Conservation (phyloP, 2,329 filamentous ascomycete genomes). For the Xylariaceae sp. region DNA sequence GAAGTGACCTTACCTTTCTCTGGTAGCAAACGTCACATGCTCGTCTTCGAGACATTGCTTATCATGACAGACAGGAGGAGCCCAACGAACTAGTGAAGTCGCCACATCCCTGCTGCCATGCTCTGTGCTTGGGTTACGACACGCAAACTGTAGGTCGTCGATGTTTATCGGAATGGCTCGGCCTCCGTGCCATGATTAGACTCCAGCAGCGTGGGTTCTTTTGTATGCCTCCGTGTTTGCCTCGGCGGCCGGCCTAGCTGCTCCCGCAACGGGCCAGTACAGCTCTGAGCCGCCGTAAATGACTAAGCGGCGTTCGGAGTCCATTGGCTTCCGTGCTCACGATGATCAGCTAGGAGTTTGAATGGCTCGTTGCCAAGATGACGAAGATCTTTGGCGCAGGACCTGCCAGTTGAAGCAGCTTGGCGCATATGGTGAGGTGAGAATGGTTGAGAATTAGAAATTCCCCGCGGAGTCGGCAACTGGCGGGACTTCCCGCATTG, state of each 20-base stretch:
- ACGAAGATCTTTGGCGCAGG: no score
- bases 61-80: background rate
- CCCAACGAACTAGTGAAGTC: background rate
- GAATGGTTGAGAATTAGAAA: no score
- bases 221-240: background rate
- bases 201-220: background rate
- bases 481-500: no score
- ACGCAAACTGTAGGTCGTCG: no score
- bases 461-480: no score
- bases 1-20: conserved; percentile 1
- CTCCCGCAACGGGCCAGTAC: background rate
- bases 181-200: background rate
- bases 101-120: background rate
- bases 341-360: background rate
- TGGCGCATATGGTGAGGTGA: no score
- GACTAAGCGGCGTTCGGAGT: background rate
- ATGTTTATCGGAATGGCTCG: background rate
- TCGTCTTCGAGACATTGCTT: conserved; percentile 7
- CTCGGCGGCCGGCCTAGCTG: background rate
- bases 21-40: conserved; percentile 11
- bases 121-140: no score
- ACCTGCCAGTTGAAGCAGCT: no score
- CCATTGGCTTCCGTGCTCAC: background rate
- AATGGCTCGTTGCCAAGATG: background rate
- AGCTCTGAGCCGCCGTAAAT: background rate